These are phyloP conservation scores for Prinsepia uniflora DNA, from an alignment of 306 rosid genomes.

Conservation along the genomic window DNA sequence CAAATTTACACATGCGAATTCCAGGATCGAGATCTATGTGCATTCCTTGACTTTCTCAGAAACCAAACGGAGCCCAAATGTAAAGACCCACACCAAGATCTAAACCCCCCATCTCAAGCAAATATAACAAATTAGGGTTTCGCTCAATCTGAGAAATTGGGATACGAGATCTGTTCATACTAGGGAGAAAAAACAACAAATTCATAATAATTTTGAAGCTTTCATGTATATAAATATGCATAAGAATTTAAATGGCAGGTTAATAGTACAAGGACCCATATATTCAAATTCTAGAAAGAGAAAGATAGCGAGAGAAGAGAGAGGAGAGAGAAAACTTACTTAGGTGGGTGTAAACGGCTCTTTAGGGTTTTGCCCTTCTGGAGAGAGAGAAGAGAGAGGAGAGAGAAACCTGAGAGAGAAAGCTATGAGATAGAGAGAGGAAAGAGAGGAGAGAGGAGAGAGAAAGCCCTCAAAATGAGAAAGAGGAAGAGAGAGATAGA, in stretches of 20 bases:
- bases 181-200: not conserved
- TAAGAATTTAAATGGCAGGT: slow-evolving; percentile 45
- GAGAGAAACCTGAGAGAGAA: slow-evolving; percentile 38
- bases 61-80: slow-evolving; percentile 16
- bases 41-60: slow-evolving; percentile 31
- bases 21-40: slow-evolving; percentile 27
- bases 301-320: slow-evolving; percentile 24
- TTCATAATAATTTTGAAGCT: not conserved
- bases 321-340: slow-evolving; percentile 80
- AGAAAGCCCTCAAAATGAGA: slow-evolving; percentile 22
- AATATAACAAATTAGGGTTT: slow-evolving; percentile 14
- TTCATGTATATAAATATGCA: slow-evolving; percentile 28
- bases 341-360: slow-evolving; percentile 98
- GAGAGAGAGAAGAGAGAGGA: slow-evolving; percentile 49
- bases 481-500: slow-evolving; percentile 24
- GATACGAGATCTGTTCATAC: slow-evolving; percentile 32
- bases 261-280: slow-evolving; percentile 74
- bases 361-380: slow-evolving; percentile 98
- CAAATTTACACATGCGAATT: slow-evolving; percentile 31
- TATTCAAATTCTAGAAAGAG: slow-evolving; percentile 58
- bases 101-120: slow-evolving; percentile 22
- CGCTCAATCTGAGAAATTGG: slow-evolving; percentile 24
- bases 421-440: slow-evolving; percentile 18
- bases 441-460: slow-evolving; percentile 33
- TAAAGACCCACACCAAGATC: slow-evolving; percentile 31